Conservation (phyloP, 306 rosid genomes). For the Rosa lucieae region DNA sequence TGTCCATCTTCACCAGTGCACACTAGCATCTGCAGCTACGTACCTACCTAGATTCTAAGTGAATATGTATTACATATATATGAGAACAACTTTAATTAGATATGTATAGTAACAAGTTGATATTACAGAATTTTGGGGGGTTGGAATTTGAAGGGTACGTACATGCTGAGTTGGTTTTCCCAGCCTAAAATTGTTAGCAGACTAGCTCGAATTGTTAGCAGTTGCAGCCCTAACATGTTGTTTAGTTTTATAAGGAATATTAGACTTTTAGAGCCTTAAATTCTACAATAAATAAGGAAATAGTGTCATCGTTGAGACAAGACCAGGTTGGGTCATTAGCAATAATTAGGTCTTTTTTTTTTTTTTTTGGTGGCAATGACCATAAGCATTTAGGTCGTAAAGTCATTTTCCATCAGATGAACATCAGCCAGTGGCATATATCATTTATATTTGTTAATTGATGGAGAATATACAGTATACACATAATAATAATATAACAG, state of each 20-base stretch:
- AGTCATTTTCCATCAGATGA: neutral
- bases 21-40: neutral
- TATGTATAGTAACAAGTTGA: neutral
- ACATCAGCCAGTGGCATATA: neutral
- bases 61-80: neutral
- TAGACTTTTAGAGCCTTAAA: neutral
- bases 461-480: neutral
- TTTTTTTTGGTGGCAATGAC: too few species aligned
- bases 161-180: conserved; percentile 10
- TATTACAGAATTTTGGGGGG: neutral
- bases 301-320: neutral
- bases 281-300: neutral
- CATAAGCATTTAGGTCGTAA: neutral
- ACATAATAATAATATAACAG: too few species aligned
- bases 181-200: neutral
- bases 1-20: conserved; percentile 6
- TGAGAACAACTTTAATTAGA: neutral
- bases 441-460: neutral
- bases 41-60: neutral
- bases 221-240: neutral
- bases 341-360: neutral
- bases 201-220: too few species aligned
- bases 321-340: neutral
- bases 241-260: neutral
- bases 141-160: neutral